phyloP scores from a whole-genome alignment of 73 alveolate genomes.

The Paramecium octaurelia region DNA sequence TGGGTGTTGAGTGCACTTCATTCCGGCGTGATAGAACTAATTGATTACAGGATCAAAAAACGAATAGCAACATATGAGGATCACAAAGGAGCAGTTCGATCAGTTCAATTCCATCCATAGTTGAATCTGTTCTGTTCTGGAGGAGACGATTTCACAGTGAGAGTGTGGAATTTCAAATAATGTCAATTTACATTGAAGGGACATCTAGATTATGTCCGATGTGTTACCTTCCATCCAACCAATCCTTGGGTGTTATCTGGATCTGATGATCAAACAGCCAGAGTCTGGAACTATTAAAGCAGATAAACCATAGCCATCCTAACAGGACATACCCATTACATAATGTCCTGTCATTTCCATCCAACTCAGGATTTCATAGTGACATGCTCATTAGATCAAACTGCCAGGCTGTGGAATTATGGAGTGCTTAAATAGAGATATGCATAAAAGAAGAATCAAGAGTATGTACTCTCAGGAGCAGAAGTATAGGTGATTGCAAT shows the following conservation, averaged over 20 bases:
- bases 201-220: conserved; percentile 96
- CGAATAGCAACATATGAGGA: conserved; percentile 73
- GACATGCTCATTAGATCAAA: conserved; percentile 95
- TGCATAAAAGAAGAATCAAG: conserved; percentile 24
- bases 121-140: conserved; percentile 94
- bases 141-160: conserved; percentile 98
- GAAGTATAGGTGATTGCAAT: conserved; percentile 88
- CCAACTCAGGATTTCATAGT: conserved; percentile 93
- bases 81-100: conserved; percentile 80
- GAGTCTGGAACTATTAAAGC: conserved; percentile 99
- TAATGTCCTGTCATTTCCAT: conserved; percentile 98
- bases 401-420: conserved; percentile 92
- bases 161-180: conserved; percentile 69
- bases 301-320: conserved; percentile 82
- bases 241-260: conserved; percentile 98
- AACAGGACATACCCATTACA: conserved; percentile 98
- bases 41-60: conserved; percentile 88
- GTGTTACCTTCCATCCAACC: conserved; percentile 96
- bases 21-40: conserved; percentile 93
- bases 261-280: conserved; percentile 74
- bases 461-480: conserved; percentile 37
- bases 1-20: conserved; percentile 89
- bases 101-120: conserved; percentile 73
- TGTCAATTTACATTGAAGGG: conserved; percentile 90
- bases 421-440: not conserved